Evolutionary conservation across 2,329 filamentous ascomycete genomes (phyloP).

Genomic region (Chaetothyriales sp.): DNA sequence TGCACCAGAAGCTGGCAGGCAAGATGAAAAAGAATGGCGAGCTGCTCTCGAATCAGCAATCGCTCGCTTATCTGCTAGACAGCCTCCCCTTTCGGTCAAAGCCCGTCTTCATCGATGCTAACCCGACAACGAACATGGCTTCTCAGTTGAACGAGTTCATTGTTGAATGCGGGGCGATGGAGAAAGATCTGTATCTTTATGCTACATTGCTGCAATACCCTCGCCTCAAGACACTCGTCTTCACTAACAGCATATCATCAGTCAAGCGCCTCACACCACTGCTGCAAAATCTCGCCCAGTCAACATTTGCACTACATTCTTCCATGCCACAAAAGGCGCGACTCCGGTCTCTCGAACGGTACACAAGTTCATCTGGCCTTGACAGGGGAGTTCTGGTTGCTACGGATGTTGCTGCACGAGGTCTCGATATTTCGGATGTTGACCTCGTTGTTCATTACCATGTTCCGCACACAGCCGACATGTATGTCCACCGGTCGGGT

Average conservation of each 20-base stretch:
- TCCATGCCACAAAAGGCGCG: constrained; percentile 94
- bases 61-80: constrained; percentile 82
- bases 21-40: constrained; percentile 41
- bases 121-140: constrained; percentile 80
- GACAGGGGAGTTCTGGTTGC: constrained; percentile 53
- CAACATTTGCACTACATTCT: constrained; percentile 62
- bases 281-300: constrained; percentile 65
- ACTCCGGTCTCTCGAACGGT: constrained; percentile 79
- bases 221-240: constrained; percentile 67
- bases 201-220: constrained; percentile 60
- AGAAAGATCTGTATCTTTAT: constrained; percentile 96
- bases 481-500: constrained; percentile 89
- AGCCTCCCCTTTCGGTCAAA: constrained; percentile 78
- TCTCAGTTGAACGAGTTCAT: constrained; percentile 72
- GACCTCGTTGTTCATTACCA: constrained; percentile 92
- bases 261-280: constrained; percentile 75
- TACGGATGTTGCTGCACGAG: constrained; percentile 84
- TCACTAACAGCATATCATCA: constrained; percentile 89
- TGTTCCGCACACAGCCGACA: constrained; percentile 76
- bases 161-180: constrained; percentile 79
- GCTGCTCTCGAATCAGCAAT: constrained; percentile 52
- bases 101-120: constrained; percentile 84
- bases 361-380: constrained; percentile 40
- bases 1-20: constrained; percentile 80
- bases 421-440: constrained; percentile 81